Evolutionary conservation across 768 basidiomycete species (phyloP).

Genomic region (Dentipellis sp.): DNA sequence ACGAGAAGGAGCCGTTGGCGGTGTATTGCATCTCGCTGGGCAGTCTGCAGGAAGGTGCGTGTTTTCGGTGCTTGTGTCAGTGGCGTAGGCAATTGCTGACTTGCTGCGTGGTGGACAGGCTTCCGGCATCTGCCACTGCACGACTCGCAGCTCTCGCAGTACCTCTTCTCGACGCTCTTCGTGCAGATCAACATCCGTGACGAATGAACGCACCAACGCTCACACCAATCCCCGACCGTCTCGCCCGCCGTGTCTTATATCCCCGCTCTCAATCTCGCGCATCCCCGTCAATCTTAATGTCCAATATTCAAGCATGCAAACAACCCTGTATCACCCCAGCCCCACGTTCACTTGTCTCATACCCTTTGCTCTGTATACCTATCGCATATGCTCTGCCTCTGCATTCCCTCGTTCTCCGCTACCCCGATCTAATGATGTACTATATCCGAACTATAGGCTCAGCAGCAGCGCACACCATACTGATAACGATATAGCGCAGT

Average conservation of each 20-base stretch:
- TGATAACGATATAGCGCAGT: too few species aligned
- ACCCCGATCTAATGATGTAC: neutral
- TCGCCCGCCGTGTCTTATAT: neutral
- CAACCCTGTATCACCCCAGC: neutral
- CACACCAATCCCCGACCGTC: too few species aligned
- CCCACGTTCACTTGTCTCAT: neutral
- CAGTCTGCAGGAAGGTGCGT: conserved; percentile 62
- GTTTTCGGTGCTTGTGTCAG: conserved; percentile 16
- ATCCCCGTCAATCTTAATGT: neutral
- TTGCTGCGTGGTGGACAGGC: conserved; percentile 37
- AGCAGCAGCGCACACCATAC: too few species aligned
- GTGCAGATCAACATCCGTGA: neutral
- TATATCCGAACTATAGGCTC: neutral
- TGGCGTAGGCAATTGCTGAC: conserved; percentile 18
- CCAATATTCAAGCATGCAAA: neutral
- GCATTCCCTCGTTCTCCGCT: neutral
- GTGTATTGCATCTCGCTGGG: conserved; percentile 67
- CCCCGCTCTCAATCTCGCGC: neutral
- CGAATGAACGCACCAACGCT: neutral
- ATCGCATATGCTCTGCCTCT: neutral
- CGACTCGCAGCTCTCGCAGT: conserved; percentile 80
- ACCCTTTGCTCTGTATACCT: neutral
- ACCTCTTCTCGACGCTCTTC: conserved; percentile 29
- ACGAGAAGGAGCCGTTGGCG: conserved; percentile 59
- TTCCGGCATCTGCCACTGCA: conserved; percentile 87